These are phyloP conservation scores for Boletus bicolor DNA, from an alignment of 768 basidiomycete genomes.

Conservation along the genomic window DNA sequence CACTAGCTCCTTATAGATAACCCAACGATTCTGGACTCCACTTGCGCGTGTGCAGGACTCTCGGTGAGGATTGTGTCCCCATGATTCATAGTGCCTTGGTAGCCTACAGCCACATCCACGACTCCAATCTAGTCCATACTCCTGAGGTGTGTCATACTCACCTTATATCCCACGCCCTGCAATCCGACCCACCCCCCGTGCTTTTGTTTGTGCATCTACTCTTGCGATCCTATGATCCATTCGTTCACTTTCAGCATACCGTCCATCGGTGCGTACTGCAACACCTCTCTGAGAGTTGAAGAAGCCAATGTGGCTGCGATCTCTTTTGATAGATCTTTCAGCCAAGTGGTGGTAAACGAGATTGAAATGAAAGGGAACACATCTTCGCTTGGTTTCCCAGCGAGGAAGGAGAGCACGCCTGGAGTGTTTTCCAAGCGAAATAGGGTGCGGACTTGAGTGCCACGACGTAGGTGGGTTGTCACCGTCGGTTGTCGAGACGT, in stretches of 20 bases:
- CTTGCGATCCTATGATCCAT: conserved; percentile 68
- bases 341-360: conserved; percentile 53
- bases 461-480: neutral
- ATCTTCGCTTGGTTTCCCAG: conserved; percentile 79
- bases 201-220: conserved; percentile 55
- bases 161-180: conserved; percentile 84
- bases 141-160: neutral
- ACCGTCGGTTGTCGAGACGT: neutral
- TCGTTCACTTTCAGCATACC: conserved; percentile 57
- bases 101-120: conserved; percentile 41
- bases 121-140: neutral
- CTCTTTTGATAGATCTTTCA: conserved; percentile 40
- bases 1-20: neutral
- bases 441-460: conserved; percentile 50
- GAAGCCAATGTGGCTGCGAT: conserved; percentile 46
- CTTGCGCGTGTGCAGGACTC: conserved; percentile 65
- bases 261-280: conserved; percentile 70
- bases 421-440: conserved; percentile 71
- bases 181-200: conserved; percentile 71
- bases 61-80: conserved; percentile 79
- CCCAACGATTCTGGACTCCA: conserved; percentile 1
- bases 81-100: conserved; percentile 57
- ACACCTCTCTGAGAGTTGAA: conserved; percentile 52
- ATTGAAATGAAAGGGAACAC: conserved; percentile 83
- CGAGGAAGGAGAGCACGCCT: conserved; percentile 69